These are phyloP conservation scores for Penicillium sp. DNA, from an alignment of 2,329 filamentous ascomycete genomes.

Conservation along the genomic window DNA sequence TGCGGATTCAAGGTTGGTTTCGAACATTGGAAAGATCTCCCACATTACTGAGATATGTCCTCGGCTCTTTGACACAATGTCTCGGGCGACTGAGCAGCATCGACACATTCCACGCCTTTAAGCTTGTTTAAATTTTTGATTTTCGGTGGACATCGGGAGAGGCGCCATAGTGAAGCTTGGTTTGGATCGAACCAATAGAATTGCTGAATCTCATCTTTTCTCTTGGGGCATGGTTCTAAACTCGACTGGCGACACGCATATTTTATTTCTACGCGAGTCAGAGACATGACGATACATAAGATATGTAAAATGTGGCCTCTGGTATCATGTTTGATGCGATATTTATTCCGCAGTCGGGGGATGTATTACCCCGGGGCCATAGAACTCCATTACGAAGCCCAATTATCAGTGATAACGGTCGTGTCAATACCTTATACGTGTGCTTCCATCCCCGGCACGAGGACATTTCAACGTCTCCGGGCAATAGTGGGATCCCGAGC, in stretches of 20 bases:
- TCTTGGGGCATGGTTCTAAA: not conserved
- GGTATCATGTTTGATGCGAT: not conserved
- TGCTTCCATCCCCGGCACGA: too few relatives aligned
- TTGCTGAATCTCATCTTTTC: not conserved
- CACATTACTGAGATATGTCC: not conserved
- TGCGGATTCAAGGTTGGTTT: not conserved
- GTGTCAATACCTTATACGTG: too few relatives aligned
- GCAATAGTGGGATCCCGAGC: too few relatives aligned
- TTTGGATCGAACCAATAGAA: not conserved
- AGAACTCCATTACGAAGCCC: too few relatives aligned
- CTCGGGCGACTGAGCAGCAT: not conserved
- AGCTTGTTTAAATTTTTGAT: constrained; percentile 20
- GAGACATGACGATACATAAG: not conserved
- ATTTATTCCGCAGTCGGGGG: not conserved
- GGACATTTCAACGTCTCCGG: too few relatives aligned
- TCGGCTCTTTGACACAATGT: not conserved
- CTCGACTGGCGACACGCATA: not conserved
- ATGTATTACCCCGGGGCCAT: too few relatives aligned
- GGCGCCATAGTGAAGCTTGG: constrained; percentile 1
- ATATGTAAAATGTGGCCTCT: not conserved
- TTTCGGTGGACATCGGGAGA: not conserved
- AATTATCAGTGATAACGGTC: too few relatives aligned
- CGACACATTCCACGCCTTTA: constrained; percentile 10
- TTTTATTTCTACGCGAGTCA: not conserved
- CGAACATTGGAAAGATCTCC: not conserved